phyloP scores from a whole-genome alignment of 2,329 filamentous ascomycete genomes.

The Hypoxylon sp. region DNA sequence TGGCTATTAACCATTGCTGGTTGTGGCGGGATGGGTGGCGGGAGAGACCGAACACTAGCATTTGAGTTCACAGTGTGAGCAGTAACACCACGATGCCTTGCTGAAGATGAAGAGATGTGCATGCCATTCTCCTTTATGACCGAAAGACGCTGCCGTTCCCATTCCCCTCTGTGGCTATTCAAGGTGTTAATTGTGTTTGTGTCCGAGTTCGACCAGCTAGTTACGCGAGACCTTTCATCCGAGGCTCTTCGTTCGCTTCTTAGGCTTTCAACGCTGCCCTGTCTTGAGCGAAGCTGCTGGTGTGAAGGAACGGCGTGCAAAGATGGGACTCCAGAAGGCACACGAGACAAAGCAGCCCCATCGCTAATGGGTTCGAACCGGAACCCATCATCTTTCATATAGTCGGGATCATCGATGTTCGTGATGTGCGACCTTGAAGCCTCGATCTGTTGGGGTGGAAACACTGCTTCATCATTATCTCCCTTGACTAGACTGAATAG shows the following conservation, averaged over 20 bases:
- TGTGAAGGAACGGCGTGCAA: slow-evolving; percentile 63
- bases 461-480: slow-evolving; percentile 53
- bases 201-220: slow-evolving; percentile 79
- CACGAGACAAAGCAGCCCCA: slow-evolving; percentile 60
- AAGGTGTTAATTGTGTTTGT: slow-evolving; percentile 67
- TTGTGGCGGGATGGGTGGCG: slow-evolving; percentile 41
- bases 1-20: slow-evolving; percentile 65
- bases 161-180: slow-evolving; percentile 58
- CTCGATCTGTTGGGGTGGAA: slow-evolving; percentile 69
- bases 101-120: slow-evolving; percentile 60
- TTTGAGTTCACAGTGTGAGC: slow-evolving; percentile 46
- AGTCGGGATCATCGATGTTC: slow-evolving; percentile 31
- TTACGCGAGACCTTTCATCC: slow-evolving; percentile 75
- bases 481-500: slow-evolving; percentile 65
- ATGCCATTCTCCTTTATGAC: slow-evolving; percentile 72
- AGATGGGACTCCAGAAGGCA: slow-evolving; percentile 65
- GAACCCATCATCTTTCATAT: slow-evolving; percentile 39
- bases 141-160: slow-evolving; percentile 72
- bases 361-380: slow-evolving; percentile 33
- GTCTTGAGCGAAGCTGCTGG: slow-evolving; percentile 65
- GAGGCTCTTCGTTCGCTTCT: slow-evolving; percentile 57
- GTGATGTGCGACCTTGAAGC: slow-evolving; percentile 57
- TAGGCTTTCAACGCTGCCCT: slow-evolving; percentile 69
- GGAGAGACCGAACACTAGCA: slow-evolving; percentile 28
- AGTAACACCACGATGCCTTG: slow-evolving; percentile 49